A percentile compares a stretch with the other conserved stretches of the same genome.
These are phyloP conservation scores for Metschnikowia aberdeeniae DNA, from an alignment of 805 yeast genomes.

Conservation along the genomic window DNA sequence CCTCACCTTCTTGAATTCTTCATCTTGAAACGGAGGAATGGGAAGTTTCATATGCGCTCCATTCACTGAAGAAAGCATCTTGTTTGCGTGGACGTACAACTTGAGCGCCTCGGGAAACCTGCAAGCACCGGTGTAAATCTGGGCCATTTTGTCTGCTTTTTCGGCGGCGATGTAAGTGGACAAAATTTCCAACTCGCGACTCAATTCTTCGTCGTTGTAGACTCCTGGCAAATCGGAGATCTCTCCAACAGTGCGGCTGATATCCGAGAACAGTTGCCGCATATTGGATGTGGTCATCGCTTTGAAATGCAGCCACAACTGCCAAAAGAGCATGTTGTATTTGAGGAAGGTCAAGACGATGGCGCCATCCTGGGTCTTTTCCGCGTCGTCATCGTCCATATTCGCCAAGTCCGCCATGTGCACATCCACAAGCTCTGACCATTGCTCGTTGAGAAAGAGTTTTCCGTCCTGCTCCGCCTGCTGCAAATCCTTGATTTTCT, in stretches of 20 bases:
- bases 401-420: constrained; percentile 56
- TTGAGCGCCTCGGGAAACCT: constrained; percentile 47
- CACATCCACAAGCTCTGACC: constrained; percentile 65
- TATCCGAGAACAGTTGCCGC: constrained; percentile 39
- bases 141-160: constrained; percentile 44
- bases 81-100: constrained; percentile 27
- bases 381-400: constrained; percentile 48
- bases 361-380: constrained; percentile 65
- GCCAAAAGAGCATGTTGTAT: constrained; percentile 60
- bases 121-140: constrained; percentile 38
- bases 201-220: constrained; percentile 71
- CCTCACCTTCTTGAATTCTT: constrained; percentile 25
- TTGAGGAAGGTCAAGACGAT: constrained; percentile 71
- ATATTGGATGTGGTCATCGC: too few species aligned
- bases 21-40: constrained; percentile 38
- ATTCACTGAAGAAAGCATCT: constrained; percentile 14
- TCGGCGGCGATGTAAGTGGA: constrained; percentile 43
- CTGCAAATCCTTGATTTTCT: constrained; percentile 43
- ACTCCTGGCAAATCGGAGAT: constrained; percentile 88
- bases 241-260: constrained; percentile 52
- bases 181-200: constrained; percentile 49
- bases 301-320: too few species aligned
- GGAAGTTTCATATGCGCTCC: constrained; percentile 35
- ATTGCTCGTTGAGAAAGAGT: constrained; percentile 49
- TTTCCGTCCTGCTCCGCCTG: constrained; percentile 20